These are phyloP conservation scores for Pseudogymnoascus sp. DNA, from an alignment of 2,329 filamentous ascomycete genomes.

Conservation along the genomic window DNA sequence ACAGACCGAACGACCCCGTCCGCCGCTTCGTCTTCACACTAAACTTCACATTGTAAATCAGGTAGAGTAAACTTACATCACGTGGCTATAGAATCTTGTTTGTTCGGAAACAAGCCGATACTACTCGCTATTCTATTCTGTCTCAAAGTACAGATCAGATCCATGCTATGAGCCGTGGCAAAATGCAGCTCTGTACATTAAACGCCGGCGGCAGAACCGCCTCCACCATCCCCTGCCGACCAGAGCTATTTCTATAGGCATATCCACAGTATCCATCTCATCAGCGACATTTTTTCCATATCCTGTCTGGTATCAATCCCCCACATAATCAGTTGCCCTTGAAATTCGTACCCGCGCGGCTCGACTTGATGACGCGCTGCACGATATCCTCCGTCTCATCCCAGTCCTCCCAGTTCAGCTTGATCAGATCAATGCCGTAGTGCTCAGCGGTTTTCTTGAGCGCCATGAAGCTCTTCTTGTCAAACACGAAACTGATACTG, in stretches of 20 bases:
- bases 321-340: constrained; percentile 12
- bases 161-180: not conserved
- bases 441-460: constrained; percentile 72
- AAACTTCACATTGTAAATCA: not conserved
- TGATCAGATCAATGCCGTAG: constrained; percentile 74
- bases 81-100: not conserved
- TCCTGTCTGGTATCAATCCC: constrained; percentile 2
- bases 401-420: constrained; percentile 82
- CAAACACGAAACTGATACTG: constrained; percentile 89
- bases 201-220: not conserved
- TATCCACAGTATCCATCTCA: not conserved
- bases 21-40: not conserved
- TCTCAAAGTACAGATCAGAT: constrained; percentile 6
- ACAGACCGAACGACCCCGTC: not conserved
- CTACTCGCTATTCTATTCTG: not conserved
- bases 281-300: not conserved
- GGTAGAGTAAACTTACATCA: not conserved
- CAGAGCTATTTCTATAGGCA: constrained; percentile 1
- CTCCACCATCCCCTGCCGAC: not conserved
- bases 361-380: constrained; percentile 72
- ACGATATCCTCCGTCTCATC: constrained; percentile 79
- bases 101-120: not conserved
- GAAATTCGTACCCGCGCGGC: constrained; percentile 48
- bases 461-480: constrained; percentile 71
- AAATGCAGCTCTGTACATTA: not conserved